Conservation (phyloP, 176 grass and related monocot genomes). For the Saccharum spontaneum region DNA sequence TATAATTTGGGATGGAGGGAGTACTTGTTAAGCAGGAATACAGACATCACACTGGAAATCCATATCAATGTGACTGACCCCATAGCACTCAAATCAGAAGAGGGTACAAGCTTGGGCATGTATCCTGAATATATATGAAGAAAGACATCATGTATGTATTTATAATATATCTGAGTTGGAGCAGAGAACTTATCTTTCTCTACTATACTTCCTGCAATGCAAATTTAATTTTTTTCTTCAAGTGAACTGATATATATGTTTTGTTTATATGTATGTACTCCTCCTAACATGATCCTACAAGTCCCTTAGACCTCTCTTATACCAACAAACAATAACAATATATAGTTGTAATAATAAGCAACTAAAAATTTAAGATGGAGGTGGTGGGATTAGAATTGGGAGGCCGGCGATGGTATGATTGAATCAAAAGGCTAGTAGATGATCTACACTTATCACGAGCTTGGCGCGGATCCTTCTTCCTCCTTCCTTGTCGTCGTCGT, state of each 20-base stretch:
- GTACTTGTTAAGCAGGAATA: conserved; percentile 34
- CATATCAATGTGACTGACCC: conserved; percentile 30
- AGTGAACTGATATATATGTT: conserved; percentile 27
- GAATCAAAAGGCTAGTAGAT: conserved; percentile 41
- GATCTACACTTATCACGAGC: conserved; percentile 65
- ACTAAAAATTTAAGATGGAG: conserved; percentile 22
- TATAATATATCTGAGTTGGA: background rate
- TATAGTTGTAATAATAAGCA: conserved; percentile 16
- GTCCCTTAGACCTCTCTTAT: conserved; percentile 28
- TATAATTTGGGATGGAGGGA: no score
- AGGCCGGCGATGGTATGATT: background rate
- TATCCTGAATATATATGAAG: conserved; percentile 1
- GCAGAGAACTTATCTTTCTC: conserved; percentile 21
- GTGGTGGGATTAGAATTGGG: conserved; percentile 47
- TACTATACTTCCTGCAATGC: conserved; percentile 11
- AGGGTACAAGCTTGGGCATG: conserved; percentile 7
- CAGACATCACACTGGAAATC: conserved; percentile 7
- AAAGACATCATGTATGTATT: background rate
- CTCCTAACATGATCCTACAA: conserved; percentile 47
- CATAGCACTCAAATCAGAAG: conserved; percentile 36
- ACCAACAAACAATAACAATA: conserved; percentile 42
- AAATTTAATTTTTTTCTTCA: conserved; percentile 23
- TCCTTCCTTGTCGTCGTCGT: conserved; percentile 18
- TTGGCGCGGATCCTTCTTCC: conserved; percentile 41
- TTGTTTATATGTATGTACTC: conserved; percentile 27